Evolutionary conservation across 768 basidiomycete genomes (phyloP), one percentile per base, ranked within the genome.

Genomic region (Cyclocybe aegerita): DNA sequence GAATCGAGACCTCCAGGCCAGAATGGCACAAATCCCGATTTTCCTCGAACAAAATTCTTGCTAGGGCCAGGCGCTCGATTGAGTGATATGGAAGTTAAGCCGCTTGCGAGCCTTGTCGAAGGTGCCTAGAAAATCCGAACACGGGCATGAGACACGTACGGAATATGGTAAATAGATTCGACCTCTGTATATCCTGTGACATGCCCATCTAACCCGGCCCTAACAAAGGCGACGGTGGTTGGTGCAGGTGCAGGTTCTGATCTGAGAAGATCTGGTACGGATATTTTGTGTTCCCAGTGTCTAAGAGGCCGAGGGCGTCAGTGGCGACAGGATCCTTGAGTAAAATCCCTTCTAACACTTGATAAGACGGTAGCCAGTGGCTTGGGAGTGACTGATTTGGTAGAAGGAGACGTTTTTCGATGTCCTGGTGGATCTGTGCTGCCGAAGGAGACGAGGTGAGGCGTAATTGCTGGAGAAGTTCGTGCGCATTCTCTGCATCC

Each of bases 21-120:
- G 68, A 98, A 98, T 1, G 97, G 97, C 7, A 95, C 82, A 69
- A 95, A 83, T 39, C 89, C 88, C 15, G 93, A 89, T 68, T 96
- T 97, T 39, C 97, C 97, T 50, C 95, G 77, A 14, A 98, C 94
- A 67, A 98, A 98, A 48, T 81, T 86, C 47, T 81, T 78, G 50
- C 76, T 78, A 0, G 87, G 80, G 10, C 85, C 92, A 7, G 94
- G 95, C 3, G 90, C 88, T 43, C 96, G 83, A 53, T 87, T 82
- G 51, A 95, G 68, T 29, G 91, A 90, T 1, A 90, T 93, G 9
- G 94, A 97, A 1, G 86, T 91, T 4, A 90, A 73, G 12, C 90
- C 90, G 11, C 84, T 86, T 12, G 79, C 65, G n/a, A 77, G 62
- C 40, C 76, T 80, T 32, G 76, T 69, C 58, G 80, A 80, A 17